Evolutionary conservation across 805 yeast genomes (phyloP).

Genomic region (Danielia reshetovae): DNA sequence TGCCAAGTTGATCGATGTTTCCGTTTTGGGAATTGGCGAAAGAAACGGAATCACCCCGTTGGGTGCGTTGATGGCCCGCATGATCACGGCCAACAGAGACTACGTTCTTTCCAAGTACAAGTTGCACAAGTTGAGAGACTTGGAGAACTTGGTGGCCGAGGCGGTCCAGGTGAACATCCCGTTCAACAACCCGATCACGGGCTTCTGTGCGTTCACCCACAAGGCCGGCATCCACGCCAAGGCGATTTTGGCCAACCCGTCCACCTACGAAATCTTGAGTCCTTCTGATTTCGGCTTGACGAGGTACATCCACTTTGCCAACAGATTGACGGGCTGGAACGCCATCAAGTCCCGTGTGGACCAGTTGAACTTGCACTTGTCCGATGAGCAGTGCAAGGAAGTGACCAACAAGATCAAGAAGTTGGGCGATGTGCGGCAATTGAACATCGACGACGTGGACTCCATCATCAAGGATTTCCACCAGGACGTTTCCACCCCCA

Average conservation of each 20-base stretch:
- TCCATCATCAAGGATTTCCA: conserved; percentile 93
- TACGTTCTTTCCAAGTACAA: conserved; percentile 93
- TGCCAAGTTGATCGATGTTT: conserved; percentile 89
- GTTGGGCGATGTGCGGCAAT: conserved; percentile 91
- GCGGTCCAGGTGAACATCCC: conserved; percentile 97
- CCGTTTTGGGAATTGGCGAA: conserved; percentile 97
- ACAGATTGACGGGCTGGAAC: conserved; percentile 98
- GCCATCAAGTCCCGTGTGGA: conserved; percentile 98
- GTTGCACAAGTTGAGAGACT: conserved; percentile 90
- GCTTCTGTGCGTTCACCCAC: conserved; percentile 99
- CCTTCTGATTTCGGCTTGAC: conserved; percentile 95
- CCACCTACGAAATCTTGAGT: conserved; percentile 94
- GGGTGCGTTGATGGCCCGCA: conserved; percentile 98
- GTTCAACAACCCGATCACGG: conserved; percentile 97
- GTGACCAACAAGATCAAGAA: conserved; percentile 90
- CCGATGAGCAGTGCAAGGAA: conserved; percentile 93
- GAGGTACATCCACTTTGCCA: conserved; percentile 96
- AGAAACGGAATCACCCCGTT: conserved; percentile 97
- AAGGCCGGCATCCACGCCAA: conserved; percentile 99
- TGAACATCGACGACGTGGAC: conserved; percentile 95
- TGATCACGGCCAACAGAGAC: conserved; percentile 98
- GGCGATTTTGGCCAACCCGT: conserved; percentile 97
- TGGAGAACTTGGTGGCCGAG: conserved; percentile 94
- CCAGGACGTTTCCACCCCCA: conserved; percentile 63
- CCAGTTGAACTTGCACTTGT: conserved; percentile 83